Evolutionary conservation across 1,139 yeast genomes (phyloP).

Genomic region (Yamadazyma conglobata): DNA sequence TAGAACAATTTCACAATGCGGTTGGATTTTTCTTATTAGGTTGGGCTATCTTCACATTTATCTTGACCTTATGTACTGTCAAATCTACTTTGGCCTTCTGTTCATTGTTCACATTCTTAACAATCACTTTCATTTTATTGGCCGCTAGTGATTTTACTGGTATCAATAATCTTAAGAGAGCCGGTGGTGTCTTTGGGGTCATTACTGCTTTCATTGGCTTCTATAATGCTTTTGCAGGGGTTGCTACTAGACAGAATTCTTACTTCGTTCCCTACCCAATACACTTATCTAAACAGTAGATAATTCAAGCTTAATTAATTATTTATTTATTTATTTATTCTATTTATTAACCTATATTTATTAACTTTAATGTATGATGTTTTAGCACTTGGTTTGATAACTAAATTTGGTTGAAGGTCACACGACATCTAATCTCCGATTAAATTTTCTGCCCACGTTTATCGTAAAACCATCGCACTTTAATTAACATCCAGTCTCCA

Average conservation of each 20-base stretch:
- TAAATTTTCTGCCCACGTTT: too few species aligned
- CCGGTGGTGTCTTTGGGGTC: conserved; percentile 44
- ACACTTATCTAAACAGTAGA: conserved; percentile 17
- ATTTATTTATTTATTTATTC: conserved; percentile 6
- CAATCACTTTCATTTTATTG: conserved; percentile 38
- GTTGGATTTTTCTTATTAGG: conserved; percentile 41
- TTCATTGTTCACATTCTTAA: conserved; percentile 32
- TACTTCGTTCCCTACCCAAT: conserved; percentile 24
- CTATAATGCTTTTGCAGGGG: conserved; percentile 39
- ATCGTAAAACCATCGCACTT: too few species aligned
- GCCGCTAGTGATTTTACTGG: conserved; percentile 41
- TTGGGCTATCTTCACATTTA: conserved; percentile 45
- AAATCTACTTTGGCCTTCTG: conserved; percentile 44
- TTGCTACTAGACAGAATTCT: conserved; percentile 27
- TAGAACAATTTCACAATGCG: conserved; percentile 29
- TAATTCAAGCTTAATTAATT: neutral
- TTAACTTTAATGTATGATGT: too few species aligned
- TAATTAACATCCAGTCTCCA: too few species aligned
- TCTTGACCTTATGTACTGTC: conserved; percentile 36
- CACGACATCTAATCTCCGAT: too few species aligned
- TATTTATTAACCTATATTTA: conserved; percentile 3
- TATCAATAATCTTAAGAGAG: conserved; percentile 28
- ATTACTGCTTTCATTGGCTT: conserved; percentile 40
- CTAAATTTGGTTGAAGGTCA: too few species aligned
- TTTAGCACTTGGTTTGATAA: too few species aligned